Base-by-base conservation (phyloP, 257 asterid genomes). In the Perilla frutescens region DNA sequence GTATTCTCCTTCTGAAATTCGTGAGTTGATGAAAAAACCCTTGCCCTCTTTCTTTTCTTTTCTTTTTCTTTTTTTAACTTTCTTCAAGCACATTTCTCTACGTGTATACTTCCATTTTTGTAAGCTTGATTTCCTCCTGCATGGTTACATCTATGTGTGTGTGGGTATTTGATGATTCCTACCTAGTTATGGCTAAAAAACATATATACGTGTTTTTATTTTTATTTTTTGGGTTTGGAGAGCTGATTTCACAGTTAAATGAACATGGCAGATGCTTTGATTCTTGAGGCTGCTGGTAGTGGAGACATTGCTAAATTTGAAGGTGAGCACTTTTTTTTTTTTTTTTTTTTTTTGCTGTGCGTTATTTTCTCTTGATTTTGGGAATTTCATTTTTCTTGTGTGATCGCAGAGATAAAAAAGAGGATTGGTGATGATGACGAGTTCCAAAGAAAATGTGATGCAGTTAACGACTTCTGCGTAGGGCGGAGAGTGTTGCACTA, bases 401-500 rank as follows among this genome's bases (percentile, higher is more conserved):
- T 54, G 45, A 20, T 43, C 32, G 1, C 77, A 77, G 81, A 48
- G 70, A 9, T 77, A 4, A 40, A 11, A n/a, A 29, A 1, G 40
- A n/a, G 6, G 2, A 3, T 37, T 26, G 68, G 14, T 2, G 63
- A 65, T 56, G 20, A 20, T 10, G 12, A 2, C 5, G 49, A 5
- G 39, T 71, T 65, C 40, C 56, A 70, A 7, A 57, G 12, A 48
- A 57, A 34, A 10, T 65, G 77, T 8, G 59, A 79, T 53, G 2
- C 44, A 5, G 14, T 10, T 7, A 50, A 29, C 3, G 68, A 72
- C 29, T 43, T 1, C 69, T 50, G 53, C 43, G 31, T 14, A 12
- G 82, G 79, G 55, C 31, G 32, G 54, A 73, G n/a, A 12, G 72
- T 59, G 32, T 60, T 78, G 72, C 78, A 78, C 51, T 11, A 8